phyloP scores from a whole-genome alignment of 768 basidiomycete genomes.

The Tephrocybe rancida region DNA sequence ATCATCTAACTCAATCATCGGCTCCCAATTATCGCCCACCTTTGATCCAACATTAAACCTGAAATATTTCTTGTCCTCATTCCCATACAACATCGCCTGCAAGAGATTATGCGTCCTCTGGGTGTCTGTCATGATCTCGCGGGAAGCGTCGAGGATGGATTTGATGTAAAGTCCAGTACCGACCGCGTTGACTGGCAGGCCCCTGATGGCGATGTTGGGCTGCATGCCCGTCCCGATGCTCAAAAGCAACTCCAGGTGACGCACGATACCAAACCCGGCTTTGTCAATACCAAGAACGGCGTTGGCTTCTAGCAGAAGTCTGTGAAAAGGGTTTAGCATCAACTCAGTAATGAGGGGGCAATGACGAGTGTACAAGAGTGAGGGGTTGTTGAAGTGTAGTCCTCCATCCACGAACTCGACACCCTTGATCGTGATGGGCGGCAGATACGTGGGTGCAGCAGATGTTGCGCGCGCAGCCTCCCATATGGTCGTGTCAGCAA shows the following conservation, averaged over 20 bases:
- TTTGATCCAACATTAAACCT: constrained; percentile 14
- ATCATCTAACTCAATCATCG: constrained; percentile 12
- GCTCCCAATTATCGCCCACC: constrained; percentile 10
- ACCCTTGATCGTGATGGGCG: constrained; percentile 26
- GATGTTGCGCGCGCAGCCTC: constrained; percentile 36
- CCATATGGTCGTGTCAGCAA: constrained; percentile 32
- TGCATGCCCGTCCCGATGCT: constrained; percentile 18
- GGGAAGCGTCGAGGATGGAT: constrained; percentile 5
- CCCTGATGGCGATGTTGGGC: constrained; percentile 7
- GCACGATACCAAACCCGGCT: constrained; percentile 6
- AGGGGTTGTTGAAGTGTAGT: constrained; percentile 32
- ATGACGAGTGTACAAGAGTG: constrained; percentile 20
- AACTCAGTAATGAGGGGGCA: not conserved
- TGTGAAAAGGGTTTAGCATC: constrained; percentile 1
- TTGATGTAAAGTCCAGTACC: not conserved
- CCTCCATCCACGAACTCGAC: constrained; percentile 35
- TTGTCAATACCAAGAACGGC: constrained; percentile 8
- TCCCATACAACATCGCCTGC: constrained; percentile 7
- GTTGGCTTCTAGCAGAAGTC: constrained; percentile 29
- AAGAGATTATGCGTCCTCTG: constrained; percentile 11
- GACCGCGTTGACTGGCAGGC: not conserved
- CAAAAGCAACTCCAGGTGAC: constrained; percentile 8
- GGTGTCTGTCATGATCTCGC: constrained; percentile 11
- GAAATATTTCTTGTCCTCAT: constrained; percentile 10
- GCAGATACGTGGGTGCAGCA: constrained; percentile 35